phyloP scores from a whole-genome alignment of 441 rosid genomes.

The Theobroma grandiflorum region DNA sequence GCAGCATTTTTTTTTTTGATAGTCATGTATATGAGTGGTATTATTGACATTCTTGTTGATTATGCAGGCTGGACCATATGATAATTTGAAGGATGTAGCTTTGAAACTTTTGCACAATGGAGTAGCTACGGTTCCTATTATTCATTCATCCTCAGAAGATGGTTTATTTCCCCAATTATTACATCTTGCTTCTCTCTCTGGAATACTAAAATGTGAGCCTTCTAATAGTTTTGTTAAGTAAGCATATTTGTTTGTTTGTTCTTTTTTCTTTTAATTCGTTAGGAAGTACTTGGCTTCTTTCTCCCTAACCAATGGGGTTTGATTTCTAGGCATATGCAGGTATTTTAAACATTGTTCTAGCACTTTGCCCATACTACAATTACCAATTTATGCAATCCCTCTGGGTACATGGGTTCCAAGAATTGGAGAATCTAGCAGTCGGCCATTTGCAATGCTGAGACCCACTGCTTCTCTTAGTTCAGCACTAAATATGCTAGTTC shows the following conservation, averaged over 20 bases:
- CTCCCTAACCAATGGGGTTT: constrained; percentile 26
- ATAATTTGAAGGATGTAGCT: constrained; percentile 72
- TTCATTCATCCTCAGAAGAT: constrained; percentile 63
- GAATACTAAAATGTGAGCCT: constrained; percentile 71
- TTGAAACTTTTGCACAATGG: constrained; percentile 72
- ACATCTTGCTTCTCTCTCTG: constrained; percentile 78
- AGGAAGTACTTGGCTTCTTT: constrained; percentile 36
- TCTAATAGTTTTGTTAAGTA: constrained; percentile 38
- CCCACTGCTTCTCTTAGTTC: constrained; percentile 68
- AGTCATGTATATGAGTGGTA: not conserved
- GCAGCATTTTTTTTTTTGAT: not conserved
- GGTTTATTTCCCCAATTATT: constrained; percentile 74
- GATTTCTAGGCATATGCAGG: constrained; percentile 74
- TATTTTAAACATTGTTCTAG: constrained; percentile 71
- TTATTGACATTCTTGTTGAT: constrained; percentile 20
- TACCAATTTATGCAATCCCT: constrained; percentile 66
- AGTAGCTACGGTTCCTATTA: constrained; percentile 76
- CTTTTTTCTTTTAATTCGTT: not conserved
- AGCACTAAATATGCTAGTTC: constrained; percentile 68
- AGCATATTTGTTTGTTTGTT: not conserved
- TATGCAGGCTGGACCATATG: constrained; percentile 75
- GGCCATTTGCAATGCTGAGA: constrained; percentile 66
- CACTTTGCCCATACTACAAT: constrained; percentile 76
- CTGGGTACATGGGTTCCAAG: constrained; percentile 82
- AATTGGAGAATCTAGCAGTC: constrained; percentile 67